phyloP scores from a whole-genome alignment of 192 early-diverging fungal species.

The Backusella tuberculispora region DNA sequence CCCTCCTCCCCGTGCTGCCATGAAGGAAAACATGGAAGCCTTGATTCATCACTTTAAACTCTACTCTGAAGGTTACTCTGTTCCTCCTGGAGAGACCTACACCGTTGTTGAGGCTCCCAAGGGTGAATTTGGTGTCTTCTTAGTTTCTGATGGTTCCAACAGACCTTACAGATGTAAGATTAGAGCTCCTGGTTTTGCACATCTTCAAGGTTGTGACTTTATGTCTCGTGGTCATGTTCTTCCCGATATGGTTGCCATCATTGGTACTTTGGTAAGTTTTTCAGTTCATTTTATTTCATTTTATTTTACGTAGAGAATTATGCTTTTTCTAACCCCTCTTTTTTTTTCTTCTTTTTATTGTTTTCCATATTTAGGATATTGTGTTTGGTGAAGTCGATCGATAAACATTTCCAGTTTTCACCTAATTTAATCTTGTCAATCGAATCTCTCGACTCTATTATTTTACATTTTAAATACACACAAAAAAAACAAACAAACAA shows the following conservation, averaged over 20 bases:
- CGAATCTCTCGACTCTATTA: conserved; percentile 7
- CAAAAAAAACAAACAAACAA: conserved; percentile 4
- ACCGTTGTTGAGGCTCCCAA: conserved; percentile 98
- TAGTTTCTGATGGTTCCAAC: conserved; percentile 93
- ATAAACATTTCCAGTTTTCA: conserved; percentile 42
- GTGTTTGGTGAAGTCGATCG: conserved; percentile 96
- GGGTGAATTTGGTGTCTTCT: conserved; percentile 97
- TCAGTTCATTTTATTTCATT: too few species aligned
- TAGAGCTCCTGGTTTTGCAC: conserved; percentile 90
- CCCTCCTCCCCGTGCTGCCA: conserved; percentile 87
- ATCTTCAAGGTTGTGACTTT: conserved; percentile 88
- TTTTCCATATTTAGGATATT: conserved; percentile 64
- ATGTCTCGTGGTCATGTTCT: conserved; percentile 91
- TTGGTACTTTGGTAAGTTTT: conserved; percentile 80
- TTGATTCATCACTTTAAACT: conserved; percentile 99
- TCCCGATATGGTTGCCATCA: conserved; percentile 95
- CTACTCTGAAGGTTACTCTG: conserved; percentile 98
- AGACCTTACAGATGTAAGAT: conserved; percentile 98
- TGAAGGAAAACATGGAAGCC: conserved; percentile 99
- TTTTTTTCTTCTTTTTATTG: neutral
- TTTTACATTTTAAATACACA: conserved; percentile 15
- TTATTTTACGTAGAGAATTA: neutral
- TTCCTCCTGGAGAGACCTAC: conserved; percentile 97
- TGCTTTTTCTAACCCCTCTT: neutral
- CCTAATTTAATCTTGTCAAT: conserved; percentile 16